phyloP scores from a whole-genome alignment of 495 filamentous ascomycete species.

The Hyaloscypha variabilis region DNA sequence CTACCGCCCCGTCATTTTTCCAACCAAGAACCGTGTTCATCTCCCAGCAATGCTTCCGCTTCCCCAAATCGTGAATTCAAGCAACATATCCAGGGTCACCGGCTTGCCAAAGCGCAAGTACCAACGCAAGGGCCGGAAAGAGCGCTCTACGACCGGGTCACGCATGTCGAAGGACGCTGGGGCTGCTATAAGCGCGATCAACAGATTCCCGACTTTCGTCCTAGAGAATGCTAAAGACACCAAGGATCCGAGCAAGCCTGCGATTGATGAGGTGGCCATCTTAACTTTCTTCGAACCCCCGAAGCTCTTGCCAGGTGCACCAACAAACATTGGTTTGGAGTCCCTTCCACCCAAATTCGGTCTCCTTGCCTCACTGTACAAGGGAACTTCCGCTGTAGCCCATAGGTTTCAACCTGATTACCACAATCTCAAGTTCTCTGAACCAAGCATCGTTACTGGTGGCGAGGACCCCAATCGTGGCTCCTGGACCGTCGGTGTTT shows the following conservation, averaged over 20 bases:
- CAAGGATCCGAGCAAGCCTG: neutral
- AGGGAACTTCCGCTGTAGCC: neutral
- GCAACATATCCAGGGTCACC: neutral
- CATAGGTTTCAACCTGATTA: neutral
- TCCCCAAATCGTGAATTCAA: neutral
- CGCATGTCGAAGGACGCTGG: neutral
- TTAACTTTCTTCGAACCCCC: conserved; percentile 25
- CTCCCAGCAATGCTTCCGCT: conserved; percentile 11
- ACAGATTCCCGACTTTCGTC: neutral
- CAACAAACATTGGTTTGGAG: conserved; percentile 21
- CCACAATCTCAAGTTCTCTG: neutral
- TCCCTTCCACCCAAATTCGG: conserved; percentile 23
- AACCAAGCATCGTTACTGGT: neutral
- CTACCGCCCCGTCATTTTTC: conserved; percentile 24
- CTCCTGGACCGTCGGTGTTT: conserved; percentile 12
- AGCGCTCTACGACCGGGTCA: neutral
- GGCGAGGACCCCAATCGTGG: neutral
- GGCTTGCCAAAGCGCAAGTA: neutral
- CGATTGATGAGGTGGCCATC: conserved; percentile 16
- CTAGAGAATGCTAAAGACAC: neutral
- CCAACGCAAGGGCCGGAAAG: neutral
- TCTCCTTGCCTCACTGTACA: conserved; percentile 5
- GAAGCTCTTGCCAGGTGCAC: conserved; percentile 8
- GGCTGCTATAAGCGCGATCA: neutral
- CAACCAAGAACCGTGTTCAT: conserved; percentile 12